Percentiles rank a stretch among this genome's conserved stretches.
phyloP scores from a whole-genome alignment of 2,329 filamentous ascomycete species.

The Colletotrichum viniferum region DNA sequence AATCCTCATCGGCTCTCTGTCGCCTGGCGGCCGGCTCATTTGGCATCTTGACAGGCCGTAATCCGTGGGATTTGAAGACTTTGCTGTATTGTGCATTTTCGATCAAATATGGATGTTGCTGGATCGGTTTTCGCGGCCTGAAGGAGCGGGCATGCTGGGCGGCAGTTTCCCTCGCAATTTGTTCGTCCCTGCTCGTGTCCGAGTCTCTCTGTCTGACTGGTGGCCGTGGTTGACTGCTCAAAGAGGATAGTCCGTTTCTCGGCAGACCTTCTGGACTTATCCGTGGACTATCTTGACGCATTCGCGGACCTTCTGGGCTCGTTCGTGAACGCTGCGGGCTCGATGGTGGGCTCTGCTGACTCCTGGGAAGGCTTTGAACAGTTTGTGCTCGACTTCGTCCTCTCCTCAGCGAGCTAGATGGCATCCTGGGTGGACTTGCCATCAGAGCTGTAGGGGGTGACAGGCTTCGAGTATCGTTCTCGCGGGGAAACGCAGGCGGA shows the following conservation, averaged over 20 bases:
- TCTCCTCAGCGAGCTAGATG: background rate
- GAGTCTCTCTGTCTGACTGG: background rate
- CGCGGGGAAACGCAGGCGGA: constrained; percentile 27
- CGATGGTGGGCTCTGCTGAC: background rate
- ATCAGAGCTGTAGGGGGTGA: background rate
- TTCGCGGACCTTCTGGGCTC: constrained; percentile 12
- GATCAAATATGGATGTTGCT: constrained; percentile 63
- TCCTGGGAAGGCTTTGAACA: constrained; percentile 16
- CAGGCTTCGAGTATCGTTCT: background rate
- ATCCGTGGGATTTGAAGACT: constrained; percentile 57
- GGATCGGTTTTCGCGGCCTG: constrained; percentile 64
- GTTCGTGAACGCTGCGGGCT: background rate
- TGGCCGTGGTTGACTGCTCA: background rate
- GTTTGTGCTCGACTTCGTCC: background rate
- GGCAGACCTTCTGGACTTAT: background rate
- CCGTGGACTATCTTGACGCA: background rate
- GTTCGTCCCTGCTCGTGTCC: background rate
- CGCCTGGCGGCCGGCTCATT: constrained; percentile 31
- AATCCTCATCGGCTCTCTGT: constrained; percentile 42
- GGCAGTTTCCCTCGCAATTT: constrained; percentile 24
- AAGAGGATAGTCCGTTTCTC: background rate
- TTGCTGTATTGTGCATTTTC: constrained; percentile 60
- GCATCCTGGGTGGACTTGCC: constrained; percentile 1
- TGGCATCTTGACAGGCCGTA: constrained; percentile 54
- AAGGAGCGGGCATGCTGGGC: constrained; percentile 51